Evolutionary conservation across 768 basidiomycete species (phyloP).

Genomic region (Sarcodon sp.): DNA sequence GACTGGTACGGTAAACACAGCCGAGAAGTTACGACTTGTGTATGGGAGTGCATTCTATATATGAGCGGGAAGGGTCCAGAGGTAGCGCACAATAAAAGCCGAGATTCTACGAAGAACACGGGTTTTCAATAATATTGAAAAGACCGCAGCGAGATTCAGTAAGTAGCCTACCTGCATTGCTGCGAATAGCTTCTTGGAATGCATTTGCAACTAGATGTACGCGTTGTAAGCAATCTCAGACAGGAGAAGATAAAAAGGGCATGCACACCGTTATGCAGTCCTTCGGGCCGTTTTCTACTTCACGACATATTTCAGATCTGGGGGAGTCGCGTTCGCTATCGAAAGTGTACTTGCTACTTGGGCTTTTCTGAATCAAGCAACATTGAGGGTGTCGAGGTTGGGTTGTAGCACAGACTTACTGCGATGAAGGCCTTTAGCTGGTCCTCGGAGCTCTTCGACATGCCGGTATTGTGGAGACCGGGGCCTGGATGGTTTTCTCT

Average conservation of each 20-base stretch:
- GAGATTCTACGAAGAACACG: conserved; percentile 25
- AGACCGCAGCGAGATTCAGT: background rate
- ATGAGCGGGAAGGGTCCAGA: conserved; percentile 47
- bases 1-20: background rate
- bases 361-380: conserved; percentile 25
- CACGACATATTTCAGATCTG: conserved; percentile 46
- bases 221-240: background rate
- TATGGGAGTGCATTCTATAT: conserved; percentile 62
- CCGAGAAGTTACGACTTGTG: conserved; percentile 20
- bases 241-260: conserved; percentile 9
- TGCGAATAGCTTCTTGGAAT: conserved; percentile 46
- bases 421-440: conserved; percentile 24
- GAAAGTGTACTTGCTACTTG: conserved; percentile 43
- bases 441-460: conserved; percentile 14
- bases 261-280: conserved; percentile 42
- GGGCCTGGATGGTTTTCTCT: too few species aligned
- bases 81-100: conserved; percentile 63
- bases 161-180: conserved; percentile 53
- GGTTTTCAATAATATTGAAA: background rate
- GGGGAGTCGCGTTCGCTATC: conserved; percentile 46
- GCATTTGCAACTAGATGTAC: conserved; percentile 39
- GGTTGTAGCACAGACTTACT: conserved; percentile 6
- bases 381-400: background rate
- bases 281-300: conserved; percentile 21
- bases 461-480: background rate